phyloP scores from a whole-genome alignment of 1,139 yeast species.

The Waltiozyma sp. region DNA sequence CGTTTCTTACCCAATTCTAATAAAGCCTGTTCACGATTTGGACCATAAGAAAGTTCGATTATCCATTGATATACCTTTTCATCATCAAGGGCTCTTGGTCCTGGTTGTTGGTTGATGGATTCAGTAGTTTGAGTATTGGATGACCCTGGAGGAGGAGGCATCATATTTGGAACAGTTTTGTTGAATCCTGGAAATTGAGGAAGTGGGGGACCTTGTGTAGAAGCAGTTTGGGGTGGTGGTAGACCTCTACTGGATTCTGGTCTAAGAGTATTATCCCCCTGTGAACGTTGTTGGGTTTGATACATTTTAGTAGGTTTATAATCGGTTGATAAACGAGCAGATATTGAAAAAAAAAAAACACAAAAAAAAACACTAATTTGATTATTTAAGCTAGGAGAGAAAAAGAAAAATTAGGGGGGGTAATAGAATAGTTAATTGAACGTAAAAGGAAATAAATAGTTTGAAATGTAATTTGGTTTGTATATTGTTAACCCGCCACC shows the following conservation, averaged over 20 bases:
- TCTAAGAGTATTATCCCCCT: slow-evolving; percentile 8
- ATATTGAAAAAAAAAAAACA: no score
- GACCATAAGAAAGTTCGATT: slow-evolving; percentile 78
- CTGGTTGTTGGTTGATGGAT: slow-evolving; percentile 5
- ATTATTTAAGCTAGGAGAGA: no score
- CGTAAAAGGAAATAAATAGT: no score
- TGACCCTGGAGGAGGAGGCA: slow-evolving; percentile 10
- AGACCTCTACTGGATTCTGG: slow-evolving; percentile 1
- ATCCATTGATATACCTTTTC: slow-evolving; percentile 88
- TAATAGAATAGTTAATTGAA: no score
- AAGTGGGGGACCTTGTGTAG: slow-evolving; percentile 9
- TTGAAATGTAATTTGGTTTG: no score
- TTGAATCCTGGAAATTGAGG: slow-evolving; percentile 12
- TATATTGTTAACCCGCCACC: no score
- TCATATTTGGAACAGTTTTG: slow-evolving; percentile 9
- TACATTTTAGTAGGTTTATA: no score
- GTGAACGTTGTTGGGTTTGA: slow-evolving; percentile 11
- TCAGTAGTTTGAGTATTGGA: slow-evolving; percentile 5
- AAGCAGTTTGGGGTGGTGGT: no score
- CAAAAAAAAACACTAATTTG: no score
- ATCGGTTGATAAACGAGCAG: no score
- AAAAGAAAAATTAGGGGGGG: no score
- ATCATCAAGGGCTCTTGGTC: slow-evolving; percentile 58
- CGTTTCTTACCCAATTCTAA: slow-evolving; percentile 87
- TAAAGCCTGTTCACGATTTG: slow-evolving; percentile 85